Percentiles rank a stretch among this genome's conserved stretches.
Evolutionary conservation across 2,329 filamentous ascomycete species (phyloP).

Genomic region (Setomelanomma holmii): DNA sequence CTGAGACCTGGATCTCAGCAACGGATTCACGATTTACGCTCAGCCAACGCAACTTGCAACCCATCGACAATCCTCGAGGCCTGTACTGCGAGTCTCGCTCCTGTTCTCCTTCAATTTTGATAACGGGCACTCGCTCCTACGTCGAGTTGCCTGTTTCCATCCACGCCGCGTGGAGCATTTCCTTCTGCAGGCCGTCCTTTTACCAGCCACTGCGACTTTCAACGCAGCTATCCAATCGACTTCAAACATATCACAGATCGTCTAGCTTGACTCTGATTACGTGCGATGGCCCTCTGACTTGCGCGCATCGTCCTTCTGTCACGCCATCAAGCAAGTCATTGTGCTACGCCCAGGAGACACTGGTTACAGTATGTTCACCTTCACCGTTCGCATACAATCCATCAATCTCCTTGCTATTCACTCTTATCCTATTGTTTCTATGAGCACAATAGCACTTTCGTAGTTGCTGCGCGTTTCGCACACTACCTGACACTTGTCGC

Average conservation of each 20-base stretch:
- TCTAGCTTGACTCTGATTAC: conserved; percentile 2
- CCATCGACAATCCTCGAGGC: conserved; percentile 19
- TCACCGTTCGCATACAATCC: conserved; percentile 6
- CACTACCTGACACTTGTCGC: conserved; percentile 8
- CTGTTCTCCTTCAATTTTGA: conserved; percentile 4
- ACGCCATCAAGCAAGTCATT: conserved; percentile 27
- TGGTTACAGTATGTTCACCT: conserved; percentile 31
- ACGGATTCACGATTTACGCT: conserved; percentile 25
- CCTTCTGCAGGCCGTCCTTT: conserved; percentile 27
- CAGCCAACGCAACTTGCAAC: conserved; percentile 27
- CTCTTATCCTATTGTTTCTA: background rate
- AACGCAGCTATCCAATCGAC: conserved; percentile 10
- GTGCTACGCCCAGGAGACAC: conserved; percentile 19
- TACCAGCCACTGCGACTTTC: conserved; percentile 18
- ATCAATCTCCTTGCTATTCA: background rate
- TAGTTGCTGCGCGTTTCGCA: background rate
- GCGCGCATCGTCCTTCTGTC: conserved; percentile 21
- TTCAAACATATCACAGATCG: background rate
- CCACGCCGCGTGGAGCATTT: conserved; percentile 39
- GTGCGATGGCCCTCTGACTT: conserved; percentile 22
- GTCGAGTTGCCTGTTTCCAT: conserved; percentile 8
- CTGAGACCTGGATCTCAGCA: background rate
- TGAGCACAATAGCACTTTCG: background rate
- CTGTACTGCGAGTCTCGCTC: conserved; percentile 9
- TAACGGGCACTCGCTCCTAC: conserved; percentile 4